A percentile compares a stretch with the other conserved stretches of the same genome.
These are phyloP conservation scores for Primulina huaijiensis DNA, from an alignment of 257 asterid genomes.

Conservation along the genomic window DNA sequence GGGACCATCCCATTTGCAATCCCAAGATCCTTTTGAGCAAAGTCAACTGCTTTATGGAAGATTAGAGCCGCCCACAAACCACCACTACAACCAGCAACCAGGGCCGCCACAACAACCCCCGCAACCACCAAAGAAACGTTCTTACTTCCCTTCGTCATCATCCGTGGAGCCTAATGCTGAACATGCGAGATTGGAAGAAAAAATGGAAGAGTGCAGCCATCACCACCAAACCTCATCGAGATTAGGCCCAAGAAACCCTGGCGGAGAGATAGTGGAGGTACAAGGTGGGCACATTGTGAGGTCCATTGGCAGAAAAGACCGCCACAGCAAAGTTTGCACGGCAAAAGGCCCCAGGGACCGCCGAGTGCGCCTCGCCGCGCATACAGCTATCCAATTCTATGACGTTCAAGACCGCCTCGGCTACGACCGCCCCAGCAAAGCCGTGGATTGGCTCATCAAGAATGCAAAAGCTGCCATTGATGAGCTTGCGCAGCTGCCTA, in stretches of 20 bases:
- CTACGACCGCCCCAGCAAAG: constrained; percentile 98
- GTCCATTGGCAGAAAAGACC: constrained; percentile 93
- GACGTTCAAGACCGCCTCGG: constrained; percentile 99
- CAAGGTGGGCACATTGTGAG: constrained; percentile 98
- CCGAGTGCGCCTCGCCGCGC: constrained; percentile 97
- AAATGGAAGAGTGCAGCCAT: constrained; percentile 51
- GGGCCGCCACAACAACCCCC: constrained; percentile 13
- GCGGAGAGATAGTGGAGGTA: constrained; percentile 90
- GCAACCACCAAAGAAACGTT: constrained; percentile 52
- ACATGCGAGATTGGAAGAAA: constrained; percentile 65
- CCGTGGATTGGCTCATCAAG: constrained; percentile 95
- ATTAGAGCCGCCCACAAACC: constrained; percentile 22
- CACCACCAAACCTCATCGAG: constrained; percentile 44
- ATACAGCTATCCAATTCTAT: constrained; percentile 94
- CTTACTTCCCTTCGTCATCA: constrained; percentile 36
- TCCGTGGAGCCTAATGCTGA: constrained; percentile 43
- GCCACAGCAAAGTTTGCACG: constrained; percentile 99
- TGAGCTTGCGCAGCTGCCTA: constrained; percentile 90
- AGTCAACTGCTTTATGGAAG: constrained; percentile 34
- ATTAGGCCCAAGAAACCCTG: constrained; percentile 40
- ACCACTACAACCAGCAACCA: constrained; percentile 20
- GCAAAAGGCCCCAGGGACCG: constrained; percentile 98
- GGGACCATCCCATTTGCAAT: constrained; percentile 1
- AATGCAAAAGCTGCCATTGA: constrained; percentile 89
- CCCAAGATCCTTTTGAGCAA: constrained; percentile 32